Evolutionary conservation across 768 basidiomycete species (phyloP), one percentile per base, ranked within the genome.

Genomic region (Plicaturopsis crispa): DNA sequence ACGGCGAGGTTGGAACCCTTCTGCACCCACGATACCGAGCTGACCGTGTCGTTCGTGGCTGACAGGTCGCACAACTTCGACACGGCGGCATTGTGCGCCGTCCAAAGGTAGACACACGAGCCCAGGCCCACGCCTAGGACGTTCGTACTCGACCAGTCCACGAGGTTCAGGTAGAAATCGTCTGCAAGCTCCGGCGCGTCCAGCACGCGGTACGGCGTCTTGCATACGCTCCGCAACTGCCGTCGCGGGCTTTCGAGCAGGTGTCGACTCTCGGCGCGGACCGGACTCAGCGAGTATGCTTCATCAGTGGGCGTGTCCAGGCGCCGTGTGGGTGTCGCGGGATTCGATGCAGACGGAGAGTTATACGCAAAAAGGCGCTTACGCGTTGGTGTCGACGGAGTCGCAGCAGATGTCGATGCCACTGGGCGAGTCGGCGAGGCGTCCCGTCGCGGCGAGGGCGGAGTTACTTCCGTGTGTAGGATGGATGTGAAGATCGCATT

Each of bases 171-270:
- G 53, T 99, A 98, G 60, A 97, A 99, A 58, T 99, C 94, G 55
- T 98, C 94, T 20, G 91, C 90, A 10, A 99, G 77, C 39, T 98
- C 93, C 0, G 94, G 96, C 6, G 94, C 94, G 55, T 99, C 94
- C 23, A 98, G 74, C 1, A 97, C 94, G 41, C 96, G 80, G 65
- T 94, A 98, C 2, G 94, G 94, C 0, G 93, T 96, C 59, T 94
- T 92, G 65, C 84, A 84, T 2, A 97, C 85, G 41, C 70, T 80
- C 31, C 94, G 77, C 5, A 87, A 74, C 41, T 81, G 72, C 35
- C 87, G 78, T 20, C 87, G 72, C 0, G 93, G 91, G 39, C 82
- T 86, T 45, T 92, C 78, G 32, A 99, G 78, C 12, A 96, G 69
- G 36, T 73, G 73, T 19, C 88, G 79, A 47, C 81, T 88, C 50